Evolutionary conservation across 2,329 filamentous ascomycete species (phyloP).

Genomic region (Fusarium abutilonis): DNA sequence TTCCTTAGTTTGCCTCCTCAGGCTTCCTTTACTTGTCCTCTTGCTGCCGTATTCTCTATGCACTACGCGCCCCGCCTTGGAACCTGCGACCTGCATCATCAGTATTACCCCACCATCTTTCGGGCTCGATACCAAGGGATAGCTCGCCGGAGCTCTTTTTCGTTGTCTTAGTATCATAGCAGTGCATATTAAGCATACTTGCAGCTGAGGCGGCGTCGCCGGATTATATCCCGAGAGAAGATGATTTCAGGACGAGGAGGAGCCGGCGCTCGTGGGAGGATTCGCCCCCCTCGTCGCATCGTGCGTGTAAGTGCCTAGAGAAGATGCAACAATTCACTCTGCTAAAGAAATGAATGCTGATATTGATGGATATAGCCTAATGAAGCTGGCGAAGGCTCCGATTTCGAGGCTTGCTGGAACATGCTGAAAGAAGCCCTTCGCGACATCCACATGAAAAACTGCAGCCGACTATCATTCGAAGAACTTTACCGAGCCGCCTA

Average conservation of each 20-base stretch:
- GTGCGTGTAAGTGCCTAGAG: conserved; percentile 51
- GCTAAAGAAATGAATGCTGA: conserved; percentile 36
- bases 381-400: conserved; percentile 66
- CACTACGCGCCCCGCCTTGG: conserved; percentile 23
- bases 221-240: conserved; percentile 1
- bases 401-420: conserved; percentile 88
- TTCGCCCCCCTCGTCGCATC: conserved; percentile 56
- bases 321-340: background rate
- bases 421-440: conserved; percentile 78
- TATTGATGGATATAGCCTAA: conserved; percentile 44
- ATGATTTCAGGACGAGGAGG: conserved; percentile 63
- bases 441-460: conserved; percentile 93
- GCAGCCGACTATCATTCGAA: conserved; percentile 90
- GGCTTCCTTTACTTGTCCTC: background rate
- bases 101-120: conserved; percentile 35
- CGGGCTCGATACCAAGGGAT: conserved; percentile 10
- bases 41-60: conserved; percentile 3
- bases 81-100: conserved; percentile 17
- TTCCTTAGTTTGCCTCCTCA: background rate
- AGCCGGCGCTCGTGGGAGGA: conserved; percentile 54
- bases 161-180: background rate
- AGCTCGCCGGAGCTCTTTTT: conserved; percentile 3
- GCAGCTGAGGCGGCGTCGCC: conserved; percentile 15
- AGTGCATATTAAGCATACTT: background rate
- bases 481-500: conserved; percentile 94